Base-by-base conservation (phyloP, 2,329 filamentous ascomycete genomes). In the Fusarium sp. region DNA sequence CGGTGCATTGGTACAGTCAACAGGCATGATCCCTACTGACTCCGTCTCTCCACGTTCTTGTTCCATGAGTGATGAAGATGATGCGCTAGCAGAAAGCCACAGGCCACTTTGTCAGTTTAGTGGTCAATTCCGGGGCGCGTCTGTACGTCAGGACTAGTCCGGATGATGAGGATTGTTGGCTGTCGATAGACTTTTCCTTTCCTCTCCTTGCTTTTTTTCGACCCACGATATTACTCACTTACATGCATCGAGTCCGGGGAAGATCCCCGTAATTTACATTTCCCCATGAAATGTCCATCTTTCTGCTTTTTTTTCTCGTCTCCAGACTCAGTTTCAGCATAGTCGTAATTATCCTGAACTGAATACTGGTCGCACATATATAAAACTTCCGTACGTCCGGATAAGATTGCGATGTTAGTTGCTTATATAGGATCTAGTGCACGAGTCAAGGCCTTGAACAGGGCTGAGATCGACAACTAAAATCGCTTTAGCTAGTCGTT, bases 391-490 rank as follows among this genome's bases (percentile, higher is more conserved):
- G 48, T 24, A 60, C 36, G 47, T 41, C 57, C 51, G 59, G 39
- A 30, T 44, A 45, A 61, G 59, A 61, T 45, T 61, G 31, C 51
- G 16, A 45, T 28, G 31, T 56, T 36, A 31, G 58, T 24, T 55
- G 51, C 26, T 61, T 38, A 56, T 36, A 39, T 35, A 44, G 39
- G 59, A 44, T 44, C 59, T 39, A 47, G 51, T 26, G 36, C 57
- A 54, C 59, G 59, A 62, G 59, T 62, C 59, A 62, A 62, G 48
- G 18, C 36, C 39, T 14, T 57, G 51, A 28, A 28, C 53, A 63
- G 31, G 61, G 57, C 24, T 61, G 57, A 64, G 56, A 64, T 64
- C 56, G 30, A 61, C 56, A 35, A 48, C 36, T 64, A 64, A 63
- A 36, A 30, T 61, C 47, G 22, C 48, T 28, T 36, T 58, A 50